Conservation (phyloP, 306 rosid species). For the Sophora flavescens region DNA sequence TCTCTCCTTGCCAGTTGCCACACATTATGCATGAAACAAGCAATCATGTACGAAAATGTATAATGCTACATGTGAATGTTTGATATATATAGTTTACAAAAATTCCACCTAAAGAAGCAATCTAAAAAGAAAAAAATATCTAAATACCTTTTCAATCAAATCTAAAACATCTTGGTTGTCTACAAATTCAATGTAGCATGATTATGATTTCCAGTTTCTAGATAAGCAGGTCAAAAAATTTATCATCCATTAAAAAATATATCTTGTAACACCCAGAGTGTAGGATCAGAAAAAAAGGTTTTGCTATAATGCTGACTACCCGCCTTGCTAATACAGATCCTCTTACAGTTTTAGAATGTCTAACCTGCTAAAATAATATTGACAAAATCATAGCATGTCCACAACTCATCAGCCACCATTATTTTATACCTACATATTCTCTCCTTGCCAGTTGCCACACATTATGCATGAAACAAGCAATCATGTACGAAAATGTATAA, state of each 20-base stretch:
- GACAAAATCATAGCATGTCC: neutral
- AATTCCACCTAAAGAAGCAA: slow-evolving; percentile 21
- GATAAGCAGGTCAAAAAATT: slow-evolving; percentile 6
- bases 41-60: slow-evolving; percentile 30
- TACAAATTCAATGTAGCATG: slow-evolving; percentile 82
- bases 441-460: slow-evolving; percentile 10
- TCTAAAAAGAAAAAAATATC: neutral
- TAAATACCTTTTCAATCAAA: slow-evolving; percentile 92
- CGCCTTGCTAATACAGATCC: slow-evolving; percentile 28
- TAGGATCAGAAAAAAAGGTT: slow-evolving; percentile 34
- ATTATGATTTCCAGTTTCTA: neutral
- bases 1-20: slow-evolving; percentile 22
- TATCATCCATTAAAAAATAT: slow-evolving; percentile 8
- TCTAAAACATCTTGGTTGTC: slow-evolving; percentile 98
- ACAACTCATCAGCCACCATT: slow-evolving; percentile 30
- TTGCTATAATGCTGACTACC: too few species aligned
- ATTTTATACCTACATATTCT: slow-evolving; percentile 13
- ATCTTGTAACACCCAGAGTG: slow-evolving; percentile 8
- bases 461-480: slow-evolving; percentile 38
- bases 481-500: slow-evolving; percentile 24
- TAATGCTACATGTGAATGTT: neutral
- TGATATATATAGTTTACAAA: slow-evolving; percentile 10
- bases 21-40: slow-evolving; percentile 35
- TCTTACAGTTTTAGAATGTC: slow-evolving; percentile 27
- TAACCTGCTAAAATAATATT: slow-evolving; percentile 14